Percentiles rank a stretch among this genome's conserved stretches.
Conservation (phyloP, 2,329 filamentous ascomycete genomes). For the Niveomyces coronatus region DNA sequence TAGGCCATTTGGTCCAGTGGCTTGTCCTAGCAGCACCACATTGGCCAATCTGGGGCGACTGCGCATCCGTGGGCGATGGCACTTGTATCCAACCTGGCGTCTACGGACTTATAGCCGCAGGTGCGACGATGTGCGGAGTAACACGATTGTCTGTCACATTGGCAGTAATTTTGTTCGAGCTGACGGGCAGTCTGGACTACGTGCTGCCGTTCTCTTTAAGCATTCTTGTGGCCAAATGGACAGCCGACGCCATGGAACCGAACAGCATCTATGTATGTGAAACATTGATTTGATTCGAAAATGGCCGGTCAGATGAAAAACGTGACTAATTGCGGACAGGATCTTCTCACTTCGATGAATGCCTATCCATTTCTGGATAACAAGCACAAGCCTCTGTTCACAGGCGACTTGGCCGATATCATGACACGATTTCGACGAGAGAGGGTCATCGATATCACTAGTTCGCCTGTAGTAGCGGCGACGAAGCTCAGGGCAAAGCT, state of each 20-base stretch:
- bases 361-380: slow-evolving; percentile 96
- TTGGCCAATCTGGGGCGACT: slow-evolving; percentile 64
- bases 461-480: slow-evolving; percentile 70
- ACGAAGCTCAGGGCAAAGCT: slow-evolving; percentile 69
- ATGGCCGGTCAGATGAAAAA: background rate
- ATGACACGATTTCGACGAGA: slow-evolving; percentile 64
- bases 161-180: slow-evolving; percentile 88
- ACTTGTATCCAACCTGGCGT: slow-evolving; percentile 94
- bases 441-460: slow-evolving; percentile 79
- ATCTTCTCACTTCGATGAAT: slow-evolving; percentile 93
- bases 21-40: slow-evolving; percentile 63
- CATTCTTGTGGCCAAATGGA: slow-evolving; percentile 96
- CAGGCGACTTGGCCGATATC: slow-evolving; percentile 78
- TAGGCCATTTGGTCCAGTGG: slow-evolving; percentile 80
- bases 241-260: slow-evolving; percentile 87
- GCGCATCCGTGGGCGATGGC: slow-evolving; percentile 58
- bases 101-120: slow-evolving; percentile 88
- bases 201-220: slow-evolving; percentile 89
- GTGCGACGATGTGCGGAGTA: slow-evolving; percentile 96
- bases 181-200: slow-evolving; percentile 90
- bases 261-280: slow-evolving; percentile 74
- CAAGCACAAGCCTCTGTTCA: slow-evolving; percentile 86
- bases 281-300: background rate
- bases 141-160: slow-evolving; percentile 88
- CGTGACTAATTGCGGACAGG: slow-evolving; percentile 37